Percentiles rank a stretch among this genome's conserved stretches.
phyloP scores from a whole-genome alignment of 1,139 yeast species.

The Hyphopichia buzzinii region DNA sequence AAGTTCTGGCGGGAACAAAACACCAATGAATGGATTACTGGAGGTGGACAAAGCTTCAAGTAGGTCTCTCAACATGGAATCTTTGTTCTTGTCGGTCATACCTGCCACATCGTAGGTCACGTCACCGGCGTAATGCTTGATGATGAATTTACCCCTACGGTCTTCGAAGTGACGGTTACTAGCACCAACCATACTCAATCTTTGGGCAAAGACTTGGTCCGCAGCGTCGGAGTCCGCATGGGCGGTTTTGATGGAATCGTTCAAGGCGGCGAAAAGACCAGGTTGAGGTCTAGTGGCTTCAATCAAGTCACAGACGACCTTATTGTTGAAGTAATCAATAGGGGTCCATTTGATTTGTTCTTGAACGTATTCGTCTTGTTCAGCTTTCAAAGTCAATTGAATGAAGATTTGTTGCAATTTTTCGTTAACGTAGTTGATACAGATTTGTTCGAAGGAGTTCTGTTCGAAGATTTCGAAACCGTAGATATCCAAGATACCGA shows the following conservation, averaged over 20 bases:
- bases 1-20: conserved; percentile 70
- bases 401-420: conserved; percentile 96
- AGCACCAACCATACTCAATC: conserved; percentile 78
- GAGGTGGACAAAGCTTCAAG: conserved; percentile 76
- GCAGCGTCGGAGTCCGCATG: conserved; percentile 98
- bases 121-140: conserved; percentile 98
- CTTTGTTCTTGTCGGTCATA: conserved; percentile 97
- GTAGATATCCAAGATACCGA: conserved; percentile 96
- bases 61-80: conserved; percentile 85
- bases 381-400: conserved; percentile 91
- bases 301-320: conserved; percentile 94
- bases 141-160: conserved; percentile 81
- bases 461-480: conserved; percentile 98
- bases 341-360: conserved; percentile 98
- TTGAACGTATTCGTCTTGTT: conserved; percentile 94
- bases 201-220: conserved; percentile 92
- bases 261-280: conserved; percentile 93
- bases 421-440: conserved; percentile 96
- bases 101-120: conserved; percentile 88
- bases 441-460: conserved; percentile 93
- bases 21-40: conserved; percentile 59
- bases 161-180: conserved; percentile 86
- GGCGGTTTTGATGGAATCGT: conserved; percentile 97
- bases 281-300: conserved; percentile 91
- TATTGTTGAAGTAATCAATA: conserved; percentile 91